phyloP scores from a whole-genome alignment of 441 rosid genomes.

The Gossypium aridum region DNA sequence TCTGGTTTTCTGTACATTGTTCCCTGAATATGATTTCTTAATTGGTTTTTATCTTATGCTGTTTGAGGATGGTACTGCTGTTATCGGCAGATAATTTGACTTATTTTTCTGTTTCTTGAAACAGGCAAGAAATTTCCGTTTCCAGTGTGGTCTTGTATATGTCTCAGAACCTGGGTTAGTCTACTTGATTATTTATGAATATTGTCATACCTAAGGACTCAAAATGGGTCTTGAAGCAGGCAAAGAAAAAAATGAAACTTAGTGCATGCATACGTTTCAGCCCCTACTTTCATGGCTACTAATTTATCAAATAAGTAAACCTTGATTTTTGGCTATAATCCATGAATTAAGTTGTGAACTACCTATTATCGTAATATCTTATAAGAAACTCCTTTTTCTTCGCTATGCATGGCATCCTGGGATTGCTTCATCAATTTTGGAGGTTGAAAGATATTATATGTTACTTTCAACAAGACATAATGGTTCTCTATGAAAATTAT shows the following conservation, averaged over 20 bases:
- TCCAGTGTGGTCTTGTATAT: conserved; percentile 89
- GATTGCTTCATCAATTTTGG: neutral
- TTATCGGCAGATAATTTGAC: conserved; percentile 15
- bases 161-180: conserved; percentile 97
- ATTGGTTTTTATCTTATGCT: conserved; percentile 1
- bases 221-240: neutral
- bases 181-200: conserved; percentile 7
- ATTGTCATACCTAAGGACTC: neutral
- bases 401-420: neutral
- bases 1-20: neutral
- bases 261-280: neutral
- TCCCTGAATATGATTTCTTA: neutral
- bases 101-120: conserved; percentile 13
- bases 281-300: neutral
- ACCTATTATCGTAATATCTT: conserved; percentile 1
- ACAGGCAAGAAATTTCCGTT: conserved; percentile 97
- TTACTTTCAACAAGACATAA: neutral
- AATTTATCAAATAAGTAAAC: neutral
- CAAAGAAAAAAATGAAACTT: neutral
- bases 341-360: neutral
- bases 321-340: neutral
- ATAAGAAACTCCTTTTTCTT: neutral
- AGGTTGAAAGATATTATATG: conserved; percentile 2
- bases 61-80: conserved; percentile 12
- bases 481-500: neutral